Evolutionary conservation across 2,329 filamentous ascomycete species (phyloP), one percentile per base, ranked within the genome.

Genomic region (Exophiala oligosperma): DNA sequence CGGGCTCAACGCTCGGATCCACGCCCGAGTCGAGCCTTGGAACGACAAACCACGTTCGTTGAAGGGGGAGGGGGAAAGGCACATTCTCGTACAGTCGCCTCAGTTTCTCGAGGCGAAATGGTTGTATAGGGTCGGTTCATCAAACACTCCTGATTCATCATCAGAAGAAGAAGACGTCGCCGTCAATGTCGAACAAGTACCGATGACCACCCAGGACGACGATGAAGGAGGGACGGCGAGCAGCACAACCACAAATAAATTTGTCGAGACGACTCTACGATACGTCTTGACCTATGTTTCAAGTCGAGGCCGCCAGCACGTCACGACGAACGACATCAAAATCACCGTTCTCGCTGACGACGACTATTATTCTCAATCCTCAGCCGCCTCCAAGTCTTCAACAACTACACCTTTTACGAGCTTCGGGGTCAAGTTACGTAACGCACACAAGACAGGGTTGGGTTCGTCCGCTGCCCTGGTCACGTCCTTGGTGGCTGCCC

Each of bases 381-480:
- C 78, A 26, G 69, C 71, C 24, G 64, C 72, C 17, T 47, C 53
- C 52, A 59, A 21, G 24, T 26, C 12, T 54, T 53, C 54, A 11
- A 26, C 38, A 9, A 17, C 17, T 17, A 41, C 12, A 12, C 71
- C 78, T 12, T 97, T 97, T 77, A 82, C 85, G 63, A 83, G 87
- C 71, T 96, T 96, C 75, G 82, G 84, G 44, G 87, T 93, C 14
- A 84, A 86, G 4, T 83, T 99, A 37, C 77, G 81, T 57, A 82
- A 87, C 62, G 92, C 93, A 14, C 89, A 97, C 81, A 99, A 99
- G 79, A 99, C 94, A 0, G 94, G 94, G 1, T 84, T 99, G 29
- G 94, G 94, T 58, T 97, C 92, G 9, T 97, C 92, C 1, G 94
- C 94, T 3, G 94, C 94, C 3, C 84, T 99, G 11, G 93, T 97